These are phyloP conservation scores for Rossbeevera mucosa DNA, from an alignment of 768 basidiomycete genomes.

Conservation along the genomic window DNA sequence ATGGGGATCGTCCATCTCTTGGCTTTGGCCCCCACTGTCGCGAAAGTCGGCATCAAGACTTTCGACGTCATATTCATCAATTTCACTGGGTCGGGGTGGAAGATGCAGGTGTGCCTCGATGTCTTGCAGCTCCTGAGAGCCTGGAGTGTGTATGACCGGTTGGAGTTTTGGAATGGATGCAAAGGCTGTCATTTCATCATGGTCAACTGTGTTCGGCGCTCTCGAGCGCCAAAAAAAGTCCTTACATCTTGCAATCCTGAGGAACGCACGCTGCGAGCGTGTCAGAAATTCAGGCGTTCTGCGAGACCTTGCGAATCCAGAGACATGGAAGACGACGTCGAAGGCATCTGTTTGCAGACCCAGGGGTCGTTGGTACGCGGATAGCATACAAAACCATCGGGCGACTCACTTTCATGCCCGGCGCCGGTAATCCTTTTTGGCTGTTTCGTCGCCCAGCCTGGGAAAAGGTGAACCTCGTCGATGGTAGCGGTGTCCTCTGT, in stretches of 20 bases:
- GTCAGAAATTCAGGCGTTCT: slow-evolving; percentile 57
- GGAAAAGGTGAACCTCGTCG: slow-evolving; percentile 62
- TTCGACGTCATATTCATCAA: slow-evolving; percentile 55
- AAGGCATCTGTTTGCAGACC: slow-evolving; percentile 45
- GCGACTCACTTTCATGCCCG: slow-evolving; percentile 26
- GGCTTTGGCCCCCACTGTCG: slow-evolving; percentile 20
- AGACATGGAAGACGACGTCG: slow-evolving; percentile 67
- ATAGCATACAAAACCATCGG: not conserved
- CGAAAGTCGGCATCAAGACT: slow-evolving; percentile 53
- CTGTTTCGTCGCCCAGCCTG: slow-evolving; percentile 72
- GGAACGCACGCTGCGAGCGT: slow-evolving; percentile 72
- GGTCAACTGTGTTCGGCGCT: slow-evolving; percentile 3
- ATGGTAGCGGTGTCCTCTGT: slow-evolving; percentile 19
- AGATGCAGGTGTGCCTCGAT: slow-evolving; percentile 34
- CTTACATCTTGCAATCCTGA: slow-evolving; percentile 72
- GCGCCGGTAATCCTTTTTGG: slow-evolving; percentile 31
- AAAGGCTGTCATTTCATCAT: slow-evolving; percentile 48
- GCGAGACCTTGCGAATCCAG: slow-evolving; percentile 68
- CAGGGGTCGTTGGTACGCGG: not conserved
- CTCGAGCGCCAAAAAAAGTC: not conserved
- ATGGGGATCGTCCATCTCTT: slow-evolving; percentile 14
- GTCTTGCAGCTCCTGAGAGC: slow-evolving; percentile 25
- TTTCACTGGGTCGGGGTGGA: slow-evolving; percentile 56
- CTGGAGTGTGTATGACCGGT: slow-evolving; percentile 16
- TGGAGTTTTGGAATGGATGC: slow-evolving; percentile 65